phyloP scores from a whole-genome alignment of 1,284 basidiomycete species.

The Sporisorium iseilematis-ciliati region DNA sequence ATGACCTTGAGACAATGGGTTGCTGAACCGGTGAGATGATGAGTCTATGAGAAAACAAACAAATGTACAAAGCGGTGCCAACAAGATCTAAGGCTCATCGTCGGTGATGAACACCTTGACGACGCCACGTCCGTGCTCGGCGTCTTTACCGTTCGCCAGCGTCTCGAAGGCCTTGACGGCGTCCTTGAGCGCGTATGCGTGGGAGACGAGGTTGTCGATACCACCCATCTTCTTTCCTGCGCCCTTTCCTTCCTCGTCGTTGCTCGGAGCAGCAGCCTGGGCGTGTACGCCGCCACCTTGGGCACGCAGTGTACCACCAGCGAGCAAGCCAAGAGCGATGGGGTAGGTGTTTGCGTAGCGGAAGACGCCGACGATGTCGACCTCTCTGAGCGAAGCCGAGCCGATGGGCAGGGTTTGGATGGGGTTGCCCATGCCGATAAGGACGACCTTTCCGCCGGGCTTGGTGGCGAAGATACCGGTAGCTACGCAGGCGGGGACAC shows the following conservation, averaged over 20 bases:
- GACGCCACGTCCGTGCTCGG: constrained; percentile 44
- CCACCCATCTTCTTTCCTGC: constrained; percentile 46
- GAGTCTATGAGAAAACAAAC: neutral
- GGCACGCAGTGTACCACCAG: constrained; percentile 49
- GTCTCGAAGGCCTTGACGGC: constrained; percentile 56
- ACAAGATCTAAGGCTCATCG: constrained; percentile 23
- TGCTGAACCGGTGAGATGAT: constrained; percentile 1
- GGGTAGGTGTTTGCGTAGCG: constrained; percentile 82
- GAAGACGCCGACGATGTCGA: constrained; percentile 93
- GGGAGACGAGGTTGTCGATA: constrained; percentile 58
- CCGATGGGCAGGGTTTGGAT: constrained; percentile 81
- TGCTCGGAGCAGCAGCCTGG: neutral
- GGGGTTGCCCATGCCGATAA: constrained; percentile 93
- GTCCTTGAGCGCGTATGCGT: constrained; percentile 50
- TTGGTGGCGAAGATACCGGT: constrained; percentile 74
- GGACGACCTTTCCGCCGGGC: constrained; percentile 87
- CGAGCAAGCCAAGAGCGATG: constrained; percentile 73
- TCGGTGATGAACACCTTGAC: constrained; percentile 63
- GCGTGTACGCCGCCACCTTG: constrained; percentile 41
- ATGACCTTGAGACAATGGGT: neutral
- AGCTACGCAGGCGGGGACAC: constrained; percentile 77
- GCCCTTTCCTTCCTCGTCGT: constrained; percentile 18
- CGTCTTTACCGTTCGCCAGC: constrained; percentile 46
- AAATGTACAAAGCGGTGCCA: neutral
- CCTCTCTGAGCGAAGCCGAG: constrained; percentile 85